These are phyloP conservation scores for Vicia faba DNA, from an alignment of 306 rosid genomes.

Conservation along the genomic window DNA sequence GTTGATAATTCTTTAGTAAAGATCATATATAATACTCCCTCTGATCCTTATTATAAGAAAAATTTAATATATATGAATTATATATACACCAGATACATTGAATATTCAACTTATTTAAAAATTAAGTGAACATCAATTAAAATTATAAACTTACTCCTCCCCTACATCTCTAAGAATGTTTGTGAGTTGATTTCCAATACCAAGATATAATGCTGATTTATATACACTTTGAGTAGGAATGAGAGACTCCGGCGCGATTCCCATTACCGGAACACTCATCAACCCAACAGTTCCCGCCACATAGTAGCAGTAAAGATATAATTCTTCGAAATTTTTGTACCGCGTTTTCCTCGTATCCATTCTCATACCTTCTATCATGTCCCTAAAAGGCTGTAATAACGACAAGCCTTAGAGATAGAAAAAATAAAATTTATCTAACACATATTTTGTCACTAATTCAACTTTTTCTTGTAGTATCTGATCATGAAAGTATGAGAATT, in stretches of 20 bases:
- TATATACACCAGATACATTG: no score
- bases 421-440: no score
- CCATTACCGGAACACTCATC: slow-evolving; percentile 91
- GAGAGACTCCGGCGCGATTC: slow-evolving; percentile 67
- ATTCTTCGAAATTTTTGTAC: slow-evolving; percentile 69
- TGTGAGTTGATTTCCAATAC: slow-evolving; percentile 84
- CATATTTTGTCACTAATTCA: not conserved
- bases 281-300: slow-evolving; percentile 95
- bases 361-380: slow-evolving; percentile 93
- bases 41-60: no score
- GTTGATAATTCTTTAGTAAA: not conserved
- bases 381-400: slow-evolving; percentile 64
- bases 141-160: slow-evolving; percentile 68
- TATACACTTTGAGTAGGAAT: slow-evolving; percentile 59
- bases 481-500: not conserved
- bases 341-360: slow-evolving; percentile 73
- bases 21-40: not conserved
- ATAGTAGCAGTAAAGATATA: slow-evolving; percentile 83
- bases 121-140: not conserved
- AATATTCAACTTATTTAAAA: not conserved
- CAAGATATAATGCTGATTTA: slow-evolving; percentile 71
- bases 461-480: not conserved
- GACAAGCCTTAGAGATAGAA: not conserved
- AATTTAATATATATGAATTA: no score
- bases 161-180: slow-evolving; percentile 95